Evolutionary conservation across 345 rosid species (phyloP).

Genomic region (Eutrema japonicum): DNA sequence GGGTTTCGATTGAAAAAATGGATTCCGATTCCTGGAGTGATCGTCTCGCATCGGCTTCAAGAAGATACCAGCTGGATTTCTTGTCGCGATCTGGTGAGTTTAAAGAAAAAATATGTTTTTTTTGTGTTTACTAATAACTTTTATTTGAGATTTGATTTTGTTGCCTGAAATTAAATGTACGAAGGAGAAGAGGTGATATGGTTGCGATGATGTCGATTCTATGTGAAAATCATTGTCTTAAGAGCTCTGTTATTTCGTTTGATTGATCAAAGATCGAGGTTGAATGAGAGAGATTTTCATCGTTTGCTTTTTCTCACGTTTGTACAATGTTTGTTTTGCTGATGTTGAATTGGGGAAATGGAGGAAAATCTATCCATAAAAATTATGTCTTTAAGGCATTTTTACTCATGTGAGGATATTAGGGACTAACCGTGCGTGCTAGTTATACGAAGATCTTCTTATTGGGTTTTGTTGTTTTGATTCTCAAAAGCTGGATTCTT

Average conservation of each 20-base stretch:
- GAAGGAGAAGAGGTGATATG: background rate
- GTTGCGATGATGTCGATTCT: conserved; percentile 3
- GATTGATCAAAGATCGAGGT: conserved; percentile 12
- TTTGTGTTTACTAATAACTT: background rate
- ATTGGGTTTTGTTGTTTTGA: background rate
- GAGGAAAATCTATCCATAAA: background rate
- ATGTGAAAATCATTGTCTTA: background rate
- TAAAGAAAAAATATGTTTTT: background rate
- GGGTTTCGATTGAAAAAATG: conserved; percentile 50
- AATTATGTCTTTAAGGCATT: background rate
- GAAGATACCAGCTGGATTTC: conserved; percentile 79
- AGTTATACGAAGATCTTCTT: conserved; percentile 8
- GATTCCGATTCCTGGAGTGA: conserved; percentile 89
- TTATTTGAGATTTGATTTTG: conserved; percentile 31
- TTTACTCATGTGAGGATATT: background rate
- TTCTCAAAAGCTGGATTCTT: conserved; percentile 26
- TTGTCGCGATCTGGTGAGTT: conserved; percentile 90
- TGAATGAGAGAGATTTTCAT: conserved; percentile 10
- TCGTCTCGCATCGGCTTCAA: conserved; percentile 83
- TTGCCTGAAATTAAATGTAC: background rate
- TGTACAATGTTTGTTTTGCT: background rate
- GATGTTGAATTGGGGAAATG: conserved; percentile 15
- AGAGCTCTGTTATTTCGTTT: background rate
- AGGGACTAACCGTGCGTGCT: conserved; percentile 26
- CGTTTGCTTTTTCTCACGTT: background rate